Conservation (phyloP, 2,329 filamentous ascomycete species). For the Penicillium aurantiogriseum region DNA sequence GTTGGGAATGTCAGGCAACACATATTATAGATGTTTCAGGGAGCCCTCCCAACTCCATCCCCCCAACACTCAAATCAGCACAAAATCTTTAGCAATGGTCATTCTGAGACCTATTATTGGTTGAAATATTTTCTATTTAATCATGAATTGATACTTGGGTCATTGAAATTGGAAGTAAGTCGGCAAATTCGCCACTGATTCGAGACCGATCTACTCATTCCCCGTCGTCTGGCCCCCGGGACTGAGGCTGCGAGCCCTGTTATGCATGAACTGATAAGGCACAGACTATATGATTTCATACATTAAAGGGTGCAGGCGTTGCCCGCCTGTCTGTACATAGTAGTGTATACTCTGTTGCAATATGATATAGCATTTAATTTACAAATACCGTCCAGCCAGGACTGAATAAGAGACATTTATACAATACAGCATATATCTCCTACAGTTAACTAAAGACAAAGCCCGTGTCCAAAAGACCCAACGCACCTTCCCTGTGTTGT, state of each 20-base stretch:
- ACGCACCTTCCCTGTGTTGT: no score
- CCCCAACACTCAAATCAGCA: not conserved
- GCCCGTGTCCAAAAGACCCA: no score
- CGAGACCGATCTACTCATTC: not conserved
- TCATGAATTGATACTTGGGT: not conserved
- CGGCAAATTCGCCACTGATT: not conserved
- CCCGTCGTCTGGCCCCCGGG: no score
- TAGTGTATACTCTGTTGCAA: not conserved
- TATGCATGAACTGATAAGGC: not conserved
- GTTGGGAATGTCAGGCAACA: conserved; percentile 8
- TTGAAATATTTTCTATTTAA: not conserved
- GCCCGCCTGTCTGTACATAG: not conserved
- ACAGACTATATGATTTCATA: not conserved
- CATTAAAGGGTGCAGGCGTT: not conserved
- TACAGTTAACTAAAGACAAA: no score
- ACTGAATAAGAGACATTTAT: no score
- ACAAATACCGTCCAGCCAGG: no score
- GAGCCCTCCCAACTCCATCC: not conserved
- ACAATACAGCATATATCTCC: no score
- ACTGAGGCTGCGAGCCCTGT: no score
- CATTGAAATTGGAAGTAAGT: no score
- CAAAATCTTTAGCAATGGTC: not conserved
- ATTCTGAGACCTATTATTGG: not conserved
- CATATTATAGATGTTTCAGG: not conserved
- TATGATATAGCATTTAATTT: not conserved